These are phyloP conservation scores for Millerago galiae DNA, from an alignment of 805 yeast genomes.

Conservation along the genomic window DNA sequence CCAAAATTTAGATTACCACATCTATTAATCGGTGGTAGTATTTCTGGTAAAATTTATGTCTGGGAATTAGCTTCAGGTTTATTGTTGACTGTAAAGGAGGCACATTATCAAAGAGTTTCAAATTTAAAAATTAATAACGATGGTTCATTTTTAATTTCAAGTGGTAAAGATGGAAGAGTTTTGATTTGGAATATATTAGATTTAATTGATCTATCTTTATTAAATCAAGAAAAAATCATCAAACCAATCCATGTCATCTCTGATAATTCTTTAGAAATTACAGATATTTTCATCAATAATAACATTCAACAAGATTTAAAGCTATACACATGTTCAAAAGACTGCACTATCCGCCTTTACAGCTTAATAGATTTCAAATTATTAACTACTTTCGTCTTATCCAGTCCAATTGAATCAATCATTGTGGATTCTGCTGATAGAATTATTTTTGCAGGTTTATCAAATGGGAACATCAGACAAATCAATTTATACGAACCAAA, in stretches of 20 bases:
- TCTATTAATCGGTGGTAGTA: constrained; percentile 67
- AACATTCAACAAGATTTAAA: constrained; percentile 55
- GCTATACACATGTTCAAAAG: constrained; percentile 64
- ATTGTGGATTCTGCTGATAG: constrained; percentile 77
- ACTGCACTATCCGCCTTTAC: constrained; percentile 70
- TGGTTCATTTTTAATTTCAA: constrained; percentile 61
- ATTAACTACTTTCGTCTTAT: constrained; percentile 67
- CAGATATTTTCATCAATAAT: constrained; percentile 38
- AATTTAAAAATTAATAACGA: constrained; percentile 53
- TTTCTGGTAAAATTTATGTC: constrained; percentile 68
- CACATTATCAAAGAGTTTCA: constrained; percentile 76
- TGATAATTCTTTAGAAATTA: constrained; percentile 47
- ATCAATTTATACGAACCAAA: constrained; percentile 43
- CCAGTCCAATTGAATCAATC: constrained; percentile 49
- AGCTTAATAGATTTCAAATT: constrained; percentile 39
- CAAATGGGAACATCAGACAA: constrained; percentile 52
- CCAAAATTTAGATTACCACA: constrained; percentile 50
- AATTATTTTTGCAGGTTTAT: constrained; percentile 61
- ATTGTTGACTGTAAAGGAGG: constrained; percentile 63
- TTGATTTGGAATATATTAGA: constrained; percentile 69
- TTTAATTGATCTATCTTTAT: constrained; percentile 32
- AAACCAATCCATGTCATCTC: constrained; percentile 56
- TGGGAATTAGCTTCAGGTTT: constrained; percentile 85
- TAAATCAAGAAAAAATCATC: constrained; percentile 27
- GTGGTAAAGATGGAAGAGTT: constrained; percentile 78